Evolutionary conservation across 306 rosid species (phyloP), one percentile per base, ranked within the genome.

Genomic region (Rubus parviflorus): DNA sequence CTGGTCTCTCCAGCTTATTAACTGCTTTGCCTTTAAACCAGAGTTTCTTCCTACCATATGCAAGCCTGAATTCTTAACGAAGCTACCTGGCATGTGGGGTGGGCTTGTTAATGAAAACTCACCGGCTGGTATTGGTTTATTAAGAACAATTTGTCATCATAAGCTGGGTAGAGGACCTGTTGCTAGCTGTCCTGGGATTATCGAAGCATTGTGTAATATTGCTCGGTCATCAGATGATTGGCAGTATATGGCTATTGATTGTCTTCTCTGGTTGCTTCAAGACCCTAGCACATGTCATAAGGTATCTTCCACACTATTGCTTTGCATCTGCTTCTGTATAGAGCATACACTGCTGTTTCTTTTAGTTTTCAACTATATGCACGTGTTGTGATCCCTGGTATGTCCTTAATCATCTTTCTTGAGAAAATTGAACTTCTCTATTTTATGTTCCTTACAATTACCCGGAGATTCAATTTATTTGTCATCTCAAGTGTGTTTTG

Each of bases 231-330:
- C 99, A 13, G 99, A 96, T 83, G 99, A 96, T 79, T 96, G 99
- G 99, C 99, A 96, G 79, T 96, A 91, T 84, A 96, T 96, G 99
- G 96, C 97, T 46, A 88, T 96, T 79, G 99, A 96, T 77, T 96
- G 99, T 82, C 99, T 96, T 82, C 85, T 96, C 62, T 91, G 99
- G 98, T 67, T 96, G 80, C 93, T 96, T 80, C 96, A 96, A 86
- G 99, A 96, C 83, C 89, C 93, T 48, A 91, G 80, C 78, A 93
- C 96, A 69, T 88, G 96, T 72, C 98, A 82, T 73, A 96, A 91
- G 97, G 99, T 96, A 81, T 64, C n/a, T 56, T 76, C 74, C 56
- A 19, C 74, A 37, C 12, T 72, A 57, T 58, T 60, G 35, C 60
- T 25, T 78, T 63, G 30, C 62, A 65, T 57, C 17, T 72, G 19